A percentile compares a stretch with the other conserved stretches of the same genome.
Evolutionary conservation across 441 rosid genomes (phyloP).

Genomic region (Macaranga tanarius): DNA sequence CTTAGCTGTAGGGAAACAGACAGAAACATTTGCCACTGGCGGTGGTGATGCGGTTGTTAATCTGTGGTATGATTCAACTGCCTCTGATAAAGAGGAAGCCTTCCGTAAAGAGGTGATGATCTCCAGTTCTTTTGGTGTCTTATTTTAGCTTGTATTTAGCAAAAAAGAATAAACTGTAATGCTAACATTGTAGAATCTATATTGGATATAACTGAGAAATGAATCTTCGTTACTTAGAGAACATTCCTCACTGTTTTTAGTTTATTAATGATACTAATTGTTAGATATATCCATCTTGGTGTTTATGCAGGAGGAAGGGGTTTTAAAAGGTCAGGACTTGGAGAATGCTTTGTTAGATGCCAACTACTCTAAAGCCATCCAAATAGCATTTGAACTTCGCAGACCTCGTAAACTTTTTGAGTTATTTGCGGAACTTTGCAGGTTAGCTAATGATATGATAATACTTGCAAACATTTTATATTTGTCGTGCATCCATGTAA

Average conservation of each 20-base stretch:
- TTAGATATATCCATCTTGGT: constrained; percentile 23
- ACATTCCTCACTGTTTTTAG: neutral
- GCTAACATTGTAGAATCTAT: neutral
- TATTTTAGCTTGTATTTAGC: constrained; percentile 5
- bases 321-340: constrained; percentile 79
- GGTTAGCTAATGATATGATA: constrained; percentile 9
- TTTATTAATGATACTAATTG: neutral
- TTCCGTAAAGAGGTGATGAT: constrained; percentile 74
- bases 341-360: constrained; percentile 87
- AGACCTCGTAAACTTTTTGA: constrained; percentile 79
- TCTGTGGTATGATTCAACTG: constrained; percentile 91
- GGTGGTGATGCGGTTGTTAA: constrained; percentile 88
- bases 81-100: constrained; percentile 82
- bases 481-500: constrained; percentile 3
- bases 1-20: constrained; percentile 87
- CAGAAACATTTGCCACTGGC: constrained; percentile 90
- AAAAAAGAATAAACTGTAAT: neutral
- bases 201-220: neutral
- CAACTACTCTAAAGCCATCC: constrained; percentile 72
- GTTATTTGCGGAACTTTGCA: constrained; percentile 70
- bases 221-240: neutral
- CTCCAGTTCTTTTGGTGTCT: constrained; percentile 12
- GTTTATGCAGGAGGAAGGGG: constrained; percentile 65
- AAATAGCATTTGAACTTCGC: constrained; percentile 79
- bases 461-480: neutral